These are phyloP conservation scores for Coemansia sp. DNA, from an alignment of 192 early-diverging fungal genomes.

Conservation along the genomic window DNA sequence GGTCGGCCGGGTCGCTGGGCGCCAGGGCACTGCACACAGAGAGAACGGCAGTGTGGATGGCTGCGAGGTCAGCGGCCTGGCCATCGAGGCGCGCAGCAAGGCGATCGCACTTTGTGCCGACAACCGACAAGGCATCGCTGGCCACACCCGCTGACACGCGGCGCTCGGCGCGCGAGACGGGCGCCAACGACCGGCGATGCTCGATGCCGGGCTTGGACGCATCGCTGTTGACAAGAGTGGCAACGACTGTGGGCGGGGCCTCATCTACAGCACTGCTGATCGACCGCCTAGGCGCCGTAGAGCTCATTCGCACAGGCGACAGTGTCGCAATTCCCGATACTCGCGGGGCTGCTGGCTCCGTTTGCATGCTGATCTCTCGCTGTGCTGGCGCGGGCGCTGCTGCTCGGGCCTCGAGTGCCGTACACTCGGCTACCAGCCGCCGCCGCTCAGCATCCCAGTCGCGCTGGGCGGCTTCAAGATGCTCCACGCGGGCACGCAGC, in stretches of 20 bases:
- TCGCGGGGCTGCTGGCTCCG: neutral
- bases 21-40: conserved; percentile 32
- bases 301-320: conserved; percentile 19
- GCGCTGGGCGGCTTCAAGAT: conserved; percentile 35
- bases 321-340: conserved; percentile 12
- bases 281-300: conserved; percentile 43
- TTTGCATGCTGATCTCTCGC: conserved; percentile 5
- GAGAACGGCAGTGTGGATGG: conserved; percentile 37
- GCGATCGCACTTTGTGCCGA: conserved; percentile 49
- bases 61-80: conserved; percentile 32
- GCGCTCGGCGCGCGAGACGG: conserved; percentile 46
- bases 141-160: conserved; percentile 45
- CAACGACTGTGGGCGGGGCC: conserved; percentile 33
- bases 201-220: conserved; percentile 9
- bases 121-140: conserved; percentile 41
- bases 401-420: conserved; percentile 21
- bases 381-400: conserved; percentile 15
- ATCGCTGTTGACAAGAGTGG: conserved; percentile 47
- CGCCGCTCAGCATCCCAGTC: conserved; percentile 40
- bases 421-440: conserved; percentile 24
- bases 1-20: conserved; percentile 12
- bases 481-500: conserved; percentile 30
- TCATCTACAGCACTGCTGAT: conserved; percentile 43
- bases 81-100: conserved; percentile 44
- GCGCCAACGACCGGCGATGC: conserved; percentile 28